phyloP scores from a whole-genome alignment of 768 basidiomycete species.

The Serpula lacrymans region DNA sequence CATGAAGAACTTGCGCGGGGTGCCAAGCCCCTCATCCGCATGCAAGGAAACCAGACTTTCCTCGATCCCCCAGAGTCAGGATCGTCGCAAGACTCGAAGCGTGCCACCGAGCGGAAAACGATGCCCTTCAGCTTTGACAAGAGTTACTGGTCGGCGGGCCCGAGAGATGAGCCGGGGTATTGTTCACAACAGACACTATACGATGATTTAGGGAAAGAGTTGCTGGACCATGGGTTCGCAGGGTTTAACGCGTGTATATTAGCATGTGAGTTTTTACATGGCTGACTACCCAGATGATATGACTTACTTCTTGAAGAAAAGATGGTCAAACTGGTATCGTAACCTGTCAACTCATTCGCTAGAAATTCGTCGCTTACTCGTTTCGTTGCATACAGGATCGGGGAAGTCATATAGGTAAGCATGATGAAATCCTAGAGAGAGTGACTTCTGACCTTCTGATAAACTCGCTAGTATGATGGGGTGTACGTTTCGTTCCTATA shows the following conservation, averaged over 20 bases:
- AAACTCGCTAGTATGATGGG: constrained; percentile 79
- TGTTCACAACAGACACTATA: constrained; percentile 94
- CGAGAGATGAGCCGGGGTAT: constrained; percentile 84
- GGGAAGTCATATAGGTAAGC: constrained; percentile 89
- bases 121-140: constrained; percentile 96
- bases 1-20: constrained; percentile 83
- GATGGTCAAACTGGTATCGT: constrained; percentile 84
- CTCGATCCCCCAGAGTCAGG: constrained; percentile 85
- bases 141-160: constrained; percentile 95
- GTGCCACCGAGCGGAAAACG: constrained; percentile 86
- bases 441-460: no score
- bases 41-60: constrained; percentile 92
- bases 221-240: constrained; percentile 92
- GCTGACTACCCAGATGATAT: constrained; percentile 4
- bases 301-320: constrained; percentile 16
- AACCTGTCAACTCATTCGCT: constrained; percentile 2
- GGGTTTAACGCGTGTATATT: constrained; percentile 99
- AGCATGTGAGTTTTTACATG: constrained; percentile 71
- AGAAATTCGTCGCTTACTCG: constrained; percentile 5
- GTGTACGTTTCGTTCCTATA: constrained; percentile 51
- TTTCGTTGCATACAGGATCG: constrained; percentile 55
- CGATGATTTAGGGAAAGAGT: constrained; percentile 89
- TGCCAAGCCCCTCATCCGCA: constrained; percentile 90
- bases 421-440: not conserved
- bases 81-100: constrained; percentile 64